A percentile compares a stretch with the other conserved stretches of the same genome.
These are phyloP conservation scores for Osmanthus fragrans DNA, from an alignment of 257 asterid genomes.

Conservation along the genomic window DNA sequence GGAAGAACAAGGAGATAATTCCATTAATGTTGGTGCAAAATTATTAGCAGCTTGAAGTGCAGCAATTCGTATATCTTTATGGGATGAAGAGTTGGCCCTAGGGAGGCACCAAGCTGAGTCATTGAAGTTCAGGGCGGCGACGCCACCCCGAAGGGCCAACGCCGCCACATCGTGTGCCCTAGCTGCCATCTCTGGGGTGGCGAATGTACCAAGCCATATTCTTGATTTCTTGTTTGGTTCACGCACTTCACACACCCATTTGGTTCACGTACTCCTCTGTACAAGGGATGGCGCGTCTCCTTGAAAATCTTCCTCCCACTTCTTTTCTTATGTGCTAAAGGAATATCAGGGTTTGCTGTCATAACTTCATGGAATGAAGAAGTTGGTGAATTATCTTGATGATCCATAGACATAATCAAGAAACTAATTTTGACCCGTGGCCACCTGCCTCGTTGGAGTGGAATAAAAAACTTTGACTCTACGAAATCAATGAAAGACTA, in stretches of 20 bases:
- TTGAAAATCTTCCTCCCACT: slow-evolving; percentile 27
- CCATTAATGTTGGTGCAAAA: slow-evolving; percentile 2
- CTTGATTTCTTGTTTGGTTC: slow-evolving; percentile 41
- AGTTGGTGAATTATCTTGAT: slow-evolving; percentile 1
- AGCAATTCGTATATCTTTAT: slow-evolving; percentile 37
- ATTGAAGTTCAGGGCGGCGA: slow-evolving; percentile 34
- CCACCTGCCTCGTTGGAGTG: too few species aligned
- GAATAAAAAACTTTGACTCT: too few species aligned
- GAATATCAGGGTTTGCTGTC: neutral
- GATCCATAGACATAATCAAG: neutral
- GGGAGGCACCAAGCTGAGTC: slow-evolving; percentile 32
- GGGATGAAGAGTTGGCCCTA: slow-evolving; percentile 27
- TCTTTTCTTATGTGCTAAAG: slow-evolving; percentile 15
- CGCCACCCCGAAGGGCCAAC: slow-evolving; percentile 42
- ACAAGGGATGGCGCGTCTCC: slow-evolving; percentile 38
- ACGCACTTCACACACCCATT: slow-evolving; percentile 34
- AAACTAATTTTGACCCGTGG: neutral
- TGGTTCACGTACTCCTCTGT: slow-evolving; percentile 29
- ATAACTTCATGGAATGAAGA: neutral
- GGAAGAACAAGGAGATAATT: slow-evolving; percentile 1
- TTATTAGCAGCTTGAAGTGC: slow-evolving; percentile 36
- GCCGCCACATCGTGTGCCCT: slow-evolving; percentile 57
- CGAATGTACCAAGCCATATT: slow-evolving; percentile 51
- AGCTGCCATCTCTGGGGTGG: slow-evolving; percentile 54
- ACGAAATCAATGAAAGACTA: too few species aligned